phyloP scores from a whole-genome alignment of 192 early-diverging fungal genomes.

The Dispira parvispora region DNA sequence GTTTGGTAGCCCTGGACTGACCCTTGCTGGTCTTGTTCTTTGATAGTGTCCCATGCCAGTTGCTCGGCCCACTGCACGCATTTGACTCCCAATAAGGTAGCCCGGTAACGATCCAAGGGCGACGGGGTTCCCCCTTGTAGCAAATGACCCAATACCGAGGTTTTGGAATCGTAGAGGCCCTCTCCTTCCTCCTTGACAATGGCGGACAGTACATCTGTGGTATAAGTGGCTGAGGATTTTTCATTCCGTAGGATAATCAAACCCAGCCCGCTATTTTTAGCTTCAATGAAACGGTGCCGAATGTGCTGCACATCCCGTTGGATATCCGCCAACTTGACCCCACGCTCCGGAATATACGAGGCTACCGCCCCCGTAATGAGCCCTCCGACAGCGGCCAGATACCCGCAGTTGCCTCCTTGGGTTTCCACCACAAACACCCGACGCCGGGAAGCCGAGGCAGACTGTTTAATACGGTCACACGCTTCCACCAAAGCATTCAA shows the following conservation, averaged over 20 bases:
- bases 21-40: no score
- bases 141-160: slow-evolving; percentile 82
- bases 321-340: slow-evolving; percentile 55
- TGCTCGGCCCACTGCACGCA: slow-evolving; percentile 71
- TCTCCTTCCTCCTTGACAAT: slow-evolving; percentile 79
- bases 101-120: slow-evolving; percentile 92
- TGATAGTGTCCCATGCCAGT: slow-evolving; percentile 34
- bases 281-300: slow-evolving; percentile 54
- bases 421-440: slow-evolving; percentile 96
- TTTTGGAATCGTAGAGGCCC: slow-evolving; percentile 78
- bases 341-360: slow-evolving; percentile 88
- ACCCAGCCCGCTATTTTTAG: slow-evolving; percentile 63
- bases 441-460: slow-evolving; percentile 74
- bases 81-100: slow-evolving; percentile 65
- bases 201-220: slow-evolving; percentile 67
- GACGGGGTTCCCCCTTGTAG: slow-evolving; percentile 90
- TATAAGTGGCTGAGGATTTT: slow-evolving; percentile 61
- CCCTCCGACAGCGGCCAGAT: slow-evolving; percentile 73
- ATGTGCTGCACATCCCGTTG: slow-evolving; percentile 78
- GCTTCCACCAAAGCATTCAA: slow-evolving; percentile 83
- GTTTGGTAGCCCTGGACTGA: no score
- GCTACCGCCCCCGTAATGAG: slow-evolving; percentile 73
- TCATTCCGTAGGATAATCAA: slow-evolving; percentile 75
- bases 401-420: slow-evolving; percentile 90
- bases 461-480: slow-evolving; percentile 84